These are phyloP conservation scores for Globisporangium camurandrum DNA, from an alignment of 352 stramenopile genomes.

Conservation along the genomic window DNA sequence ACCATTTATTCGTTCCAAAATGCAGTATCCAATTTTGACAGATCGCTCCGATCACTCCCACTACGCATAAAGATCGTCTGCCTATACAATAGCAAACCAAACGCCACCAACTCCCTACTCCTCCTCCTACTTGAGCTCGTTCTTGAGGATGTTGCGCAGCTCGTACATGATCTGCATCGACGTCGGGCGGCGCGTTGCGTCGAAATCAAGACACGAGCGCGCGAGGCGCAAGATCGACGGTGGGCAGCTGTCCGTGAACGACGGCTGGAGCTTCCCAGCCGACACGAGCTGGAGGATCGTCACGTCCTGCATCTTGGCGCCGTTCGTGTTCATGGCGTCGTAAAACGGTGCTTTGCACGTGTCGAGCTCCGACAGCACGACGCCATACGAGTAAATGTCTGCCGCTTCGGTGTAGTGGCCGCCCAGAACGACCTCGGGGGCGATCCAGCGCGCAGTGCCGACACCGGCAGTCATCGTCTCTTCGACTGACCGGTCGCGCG, in stretches of 20 bases:
- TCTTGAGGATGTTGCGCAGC: too few species aligned
- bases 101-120: background rate
- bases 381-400: slow-evolving; percentile 40
- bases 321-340: slow-evolving; percentile 53
- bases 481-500: slow-evolving; percentile 22
- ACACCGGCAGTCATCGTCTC: slow-evolving; percentile 2
- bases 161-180: too few species aligned
- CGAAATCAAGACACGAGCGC: too few species aligned
- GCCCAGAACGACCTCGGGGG: too few species aligned
- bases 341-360: slow-evolving; percentile 57
- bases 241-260: slow-evolving; percentile 40
- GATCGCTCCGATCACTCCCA: too few species aligned
- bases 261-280: slow-evolving; percentile 59
- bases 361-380: slow-evolving; percentile 60
- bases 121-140: too few species aligned
- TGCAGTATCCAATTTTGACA: too few species aligned
- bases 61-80: too few species aligned
- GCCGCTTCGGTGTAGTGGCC: too few species aligned
- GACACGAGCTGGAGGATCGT: slow-evolving; percentile 60
- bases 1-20: too few species aligned
- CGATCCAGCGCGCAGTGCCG: slow-evolving; percentile 12
- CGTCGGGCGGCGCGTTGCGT: too few species aligned
- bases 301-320: slow-evolving; percentile 51
- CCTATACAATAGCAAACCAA: too few species aligned
- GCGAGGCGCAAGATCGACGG: background rate